Evolutionary conservation across 257 asterid species (phyloP), one percentile per base, ranked within the genome.

Genomic region (Buddleja alternifolia): DNA sequence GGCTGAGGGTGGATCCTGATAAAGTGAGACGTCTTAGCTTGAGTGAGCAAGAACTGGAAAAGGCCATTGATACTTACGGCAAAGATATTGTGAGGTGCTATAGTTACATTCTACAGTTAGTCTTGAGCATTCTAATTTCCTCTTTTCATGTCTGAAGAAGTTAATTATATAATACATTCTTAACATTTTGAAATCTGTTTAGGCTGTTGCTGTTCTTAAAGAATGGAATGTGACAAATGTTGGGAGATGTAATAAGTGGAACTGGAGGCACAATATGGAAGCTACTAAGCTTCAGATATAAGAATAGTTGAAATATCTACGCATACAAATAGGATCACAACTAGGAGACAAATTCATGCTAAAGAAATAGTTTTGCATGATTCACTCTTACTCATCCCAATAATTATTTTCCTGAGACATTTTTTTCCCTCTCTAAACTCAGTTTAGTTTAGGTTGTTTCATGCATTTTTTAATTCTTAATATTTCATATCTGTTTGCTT

Each of bases 21-120:
- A 86, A 76, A 85, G 95, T 79, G 20, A 78, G 95, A 69, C 92
- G 96, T 40, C 85, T 89, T 70, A 89, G 96, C 82, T 83, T 89
- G 83, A 89, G 96, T 9, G 96, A 89, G 57, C 90, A 81, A 66
- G 86, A 83, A 68, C 76, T 89, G 25, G 94, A 89, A 71, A 85
- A 80, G 83, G 90, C 90, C 47, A 68, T 83, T 46, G 45, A 56
- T 63, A 72, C 85, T 59, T 78, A 83, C 73, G 85, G 94, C 46
- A 60, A 48, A 39, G 86, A 89, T 41, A 63, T 89, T 57, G 83
- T 89, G 70, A 81, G 95, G 96, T 89, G 76, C 36, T 23, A 32
- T 36, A 16, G 6, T 16, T 23, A 36, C 34, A 7, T 44, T 57
- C 46, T 47, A 40, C 15, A 19, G 15, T 51, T 39, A 10, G 48